Base-by-base conservation (phyloP, 306 rosid species). In the Vigna nakashimae region DNA sequence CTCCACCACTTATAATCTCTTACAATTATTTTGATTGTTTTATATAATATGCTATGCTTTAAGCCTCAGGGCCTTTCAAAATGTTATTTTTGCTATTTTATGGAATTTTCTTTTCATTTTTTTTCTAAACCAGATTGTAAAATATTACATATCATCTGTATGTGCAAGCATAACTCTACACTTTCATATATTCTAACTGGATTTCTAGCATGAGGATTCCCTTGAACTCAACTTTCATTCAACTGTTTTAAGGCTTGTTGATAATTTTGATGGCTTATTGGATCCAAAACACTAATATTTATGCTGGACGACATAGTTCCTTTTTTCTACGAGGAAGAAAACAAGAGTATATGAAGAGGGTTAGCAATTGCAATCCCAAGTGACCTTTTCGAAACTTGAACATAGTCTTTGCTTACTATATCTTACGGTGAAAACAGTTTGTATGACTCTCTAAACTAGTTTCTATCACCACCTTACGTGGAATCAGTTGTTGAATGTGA, bases 221-320 rank as follows among this genome's bases (percentile, higher is more conserved):
- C 46, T 42, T 42, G 12, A 42, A 42, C 46, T 42, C 13, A 42
- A 42, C 3, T 42, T 9, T 42, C 46, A 42, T 42, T 2, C 12
- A 42, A 42, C 10, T 9, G 43, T 42, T 42, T 42, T 42, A 42
- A 2, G 12, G 46, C 12, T 42, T 42, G 46, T 42, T 9, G 46
- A 42, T 42, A 9, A 42, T 9, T 42, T 42, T 42, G 46, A 42
- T 42, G 46, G 46, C 46, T 42, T 42, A 42, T 42, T 2, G 46
- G 12, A 11, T 42, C 46, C 46, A 42, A 42, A 42, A 9, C 10
- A 2, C 46, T 40, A 40, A 1, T 40, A 40, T 40, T 40, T 11
- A 40, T 85, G 67, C 81, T 69, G 24, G 88, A 88, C 43, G 65
- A 75, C 26, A 20, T 20, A 62, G 2, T 85, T 63, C 65, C 62